Conservation (phyloP, 306 rosid genomes). For the Quercus ilex region DNA sequence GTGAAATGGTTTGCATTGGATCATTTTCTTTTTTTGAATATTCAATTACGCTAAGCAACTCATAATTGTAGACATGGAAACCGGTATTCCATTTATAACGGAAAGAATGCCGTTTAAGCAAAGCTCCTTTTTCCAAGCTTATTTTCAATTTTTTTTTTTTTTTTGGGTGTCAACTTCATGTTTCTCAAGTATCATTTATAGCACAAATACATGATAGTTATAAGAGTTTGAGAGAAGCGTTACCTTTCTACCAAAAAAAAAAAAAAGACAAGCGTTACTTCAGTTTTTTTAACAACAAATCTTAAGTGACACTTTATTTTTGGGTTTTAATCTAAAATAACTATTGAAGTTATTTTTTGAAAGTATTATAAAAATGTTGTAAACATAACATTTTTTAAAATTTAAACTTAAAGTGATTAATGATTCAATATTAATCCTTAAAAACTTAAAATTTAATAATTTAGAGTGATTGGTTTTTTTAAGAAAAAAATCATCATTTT, state of each 20-base stretch:
- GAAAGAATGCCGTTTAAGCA: conserved; percentile 59
- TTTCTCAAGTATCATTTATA: not conserved
- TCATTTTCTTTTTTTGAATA: not conserved
- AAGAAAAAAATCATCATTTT: too few species aligned
- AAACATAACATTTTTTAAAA: too few species aligned
- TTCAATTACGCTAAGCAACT: not conserved
- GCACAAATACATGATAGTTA: too few species aligned
- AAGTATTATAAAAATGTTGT: fast-evolving
- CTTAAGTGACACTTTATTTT: fast-evolving
- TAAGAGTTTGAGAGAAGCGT: too few species aligned
- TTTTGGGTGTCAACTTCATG: not conserved
- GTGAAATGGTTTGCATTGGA: conserved; percentile 8
- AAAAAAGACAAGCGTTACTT: fast-evolving
- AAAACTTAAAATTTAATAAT: too few species aligned
- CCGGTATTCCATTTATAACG: conserved; percentile 23
- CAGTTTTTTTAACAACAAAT: too few species aligned
- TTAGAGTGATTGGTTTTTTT: too few species aligned
- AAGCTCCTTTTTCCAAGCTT: conserved; percentile 21
- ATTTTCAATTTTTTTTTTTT: not conserved
- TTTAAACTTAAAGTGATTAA: too few species aligned
- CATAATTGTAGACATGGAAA: conserved; percentile 24
- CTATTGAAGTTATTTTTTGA: fast-evolving
- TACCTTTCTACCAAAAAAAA: too few species aligned
- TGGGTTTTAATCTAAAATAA: too few species aligned
- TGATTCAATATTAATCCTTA: too few species aligned